Conservation (phyloP, 768 basidiomycete genomes). For the Suillus paluster region DNA sequence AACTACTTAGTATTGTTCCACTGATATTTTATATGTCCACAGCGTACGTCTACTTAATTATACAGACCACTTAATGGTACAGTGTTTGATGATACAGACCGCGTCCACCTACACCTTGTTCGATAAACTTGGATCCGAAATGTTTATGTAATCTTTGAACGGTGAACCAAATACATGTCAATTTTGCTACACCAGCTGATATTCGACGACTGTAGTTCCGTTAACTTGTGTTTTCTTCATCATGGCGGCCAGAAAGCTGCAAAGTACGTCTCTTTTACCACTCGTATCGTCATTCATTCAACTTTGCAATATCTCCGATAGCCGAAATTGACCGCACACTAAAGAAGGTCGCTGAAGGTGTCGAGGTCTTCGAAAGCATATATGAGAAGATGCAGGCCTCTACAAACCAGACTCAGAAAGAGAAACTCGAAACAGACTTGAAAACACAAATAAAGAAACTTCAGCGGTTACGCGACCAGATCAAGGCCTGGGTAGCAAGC, state of each 20-base stretch:
- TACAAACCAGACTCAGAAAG: slow-evolving; percentile 96
- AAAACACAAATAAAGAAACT: slow-evolving; percentile 99
- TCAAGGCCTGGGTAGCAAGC: slow-evolving; percentile 95
- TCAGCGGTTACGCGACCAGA: slow-evolving; percentile 82
- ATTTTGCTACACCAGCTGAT: slow-evolving; percentile 12
- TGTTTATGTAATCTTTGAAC: slow-evolving; percentile 29
- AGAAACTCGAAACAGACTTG: slow-evolving; percentile 94
- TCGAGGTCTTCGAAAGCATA: slow-evolving; percentile 92
- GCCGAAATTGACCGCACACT: slow-evolving; percentile 99
- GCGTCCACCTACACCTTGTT: too few relatives aligned
- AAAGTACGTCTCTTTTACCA: slow-evolving; percentile 54
- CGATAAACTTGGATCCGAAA: too few relatives aligned
- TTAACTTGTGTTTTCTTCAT: slow-evolving; percentile 30
- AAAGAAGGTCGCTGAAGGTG: slow-evolving; percentile 96
- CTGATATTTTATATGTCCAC: too few relatives aligned
- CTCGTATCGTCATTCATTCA: not conserved
- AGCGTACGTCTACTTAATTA: too few relatives aligned
- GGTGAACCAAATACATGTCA: slow-evolving; percentile 10
- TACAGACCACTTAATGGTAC: too few relatives aligned
- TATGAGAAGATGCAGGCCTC: slow-evolving; percentile 98
- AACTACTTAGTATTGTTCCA: too few relatives aligned
- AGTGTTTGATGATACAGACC: too few relatives aligned
- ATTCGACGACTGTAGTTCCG: slow-evolving; percentile 11
- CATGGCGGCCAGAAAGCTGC: slow-evolving; percentile 92
- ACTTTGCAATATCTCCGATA: slow-evolving; percentile 36